Percentiles rank a stretch among this genome's conserved stretches.
Evolutionary conservation across 768 basidiomycete species (phyloP).

Genomic region (Phylloporus arenicola): DNA sequence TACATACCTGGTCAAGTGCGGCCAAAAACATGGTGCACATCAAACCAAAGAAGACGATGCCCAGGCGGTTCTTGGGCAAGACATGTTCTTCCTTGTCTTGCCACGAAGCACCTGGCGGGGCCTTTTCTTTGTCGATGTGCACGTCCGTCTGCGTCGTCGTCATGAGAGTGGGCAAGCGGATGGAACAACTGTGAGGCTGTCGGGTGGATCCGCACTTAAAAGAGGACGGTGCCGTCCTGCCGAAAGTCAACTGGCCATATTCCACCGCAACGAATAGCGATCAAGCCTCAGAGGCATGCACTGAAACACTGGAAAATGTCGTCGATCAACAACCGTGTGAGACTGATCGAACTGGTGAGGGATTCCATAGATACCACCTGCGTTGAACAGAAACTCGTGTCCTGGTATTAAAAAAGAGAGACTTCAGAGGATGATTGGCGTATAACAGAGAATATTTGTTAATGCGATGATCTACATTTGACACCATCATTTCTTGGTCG

Average conservation of each 20-base stretch:
- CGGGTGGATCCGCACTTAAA: not conserved
- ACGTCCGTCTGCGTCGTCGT: not conserved
- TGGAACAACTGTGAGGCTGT: not conserved
- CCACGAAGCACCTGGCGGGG: slow-evolving; percentile 48
- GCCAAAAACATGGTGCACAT: slow-evolving; percentile 34
- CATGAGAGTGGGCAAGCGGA: slow-evolving; percentile 4
- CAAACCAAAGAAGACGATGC: slow-evolving; percentile 25
- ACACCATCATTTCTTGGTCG: not conserved
- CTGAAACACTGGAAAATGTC: not conserved
- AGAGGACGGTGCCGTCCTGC: not conserved
- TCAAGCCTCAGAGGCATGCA: not conserved
- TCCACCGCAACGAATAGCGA: not conserved
- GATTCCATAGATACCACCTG: not conserved
- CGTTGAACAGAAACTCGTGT: not conserved
- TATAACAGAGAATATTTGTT: not conserved
- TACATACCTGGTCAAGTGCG: slow-evolving; percentile 54
- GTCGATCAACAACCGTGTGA: not conserved
- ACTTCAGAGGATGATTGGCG: not conserved
- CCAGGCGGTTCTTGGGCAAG: slow-evolving; percentile 35
- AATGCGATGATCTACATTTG: not conserved
- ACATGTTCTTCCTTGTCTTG: slow-evolving; percentile 48
- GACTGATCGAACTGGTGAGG: not conserved
- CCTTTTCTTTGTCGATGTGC: slow-evolving; percentile 25
- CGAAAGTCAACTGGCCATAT: not conserved
- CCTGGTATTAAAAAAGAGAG: not conserved